These are phyloP conservation scores for Plasmodium knowlesi DNA, from an alignment of 169 alveolate genomes.

Conservation along the genomic window DNA sequence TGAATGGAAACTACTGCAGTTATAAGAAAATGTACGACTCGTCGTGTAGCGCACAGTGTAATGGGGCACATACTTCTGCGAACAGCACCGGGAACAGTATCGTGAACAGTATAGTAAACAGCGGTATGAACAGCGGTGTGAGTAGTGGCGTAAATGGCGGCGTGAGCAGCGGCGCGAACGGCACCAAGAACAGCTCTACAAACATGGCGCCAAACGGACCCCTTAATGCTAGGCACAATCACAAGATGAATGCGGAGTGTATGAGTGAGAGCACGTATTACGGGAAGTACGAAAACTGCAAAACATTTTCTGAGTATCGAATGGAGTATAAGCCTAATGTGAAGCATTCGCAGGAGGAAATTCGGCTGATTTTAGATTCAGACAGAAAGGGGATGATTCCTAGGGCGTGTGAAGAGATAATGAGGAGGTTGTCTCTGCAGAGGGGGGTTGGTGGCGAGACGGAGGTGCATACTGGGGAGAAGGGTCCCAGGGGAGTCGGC, in stretches of 20 bases:
- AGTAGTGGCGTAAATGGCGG: too few relatives aligned
- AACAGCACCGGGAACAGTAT: background rate
- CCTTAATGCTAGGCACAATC: constrained; percentile 16
- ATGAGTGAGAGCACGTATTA: constrained; percentile 39
- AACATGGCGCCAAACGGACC: background rate
- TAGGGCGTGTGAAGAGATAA: constrained; percentile 82
- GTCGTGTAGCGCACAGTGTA: background rate
- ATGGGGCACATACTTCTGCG: background rate
- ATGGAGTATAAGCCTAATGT: constrained; percentile 52
- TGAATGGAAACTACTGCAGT: constrained; percentile 37
- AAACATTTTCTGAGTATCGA: constrained; percentile 65
- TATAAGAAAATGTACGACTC: constrained; percentile 16
- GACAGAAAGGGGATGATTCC: constrained; percentile 81
- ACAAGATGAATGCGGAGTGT: constrained; percentile 16
- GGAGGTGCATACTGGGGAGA: background rate
- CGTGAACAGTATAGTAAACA: background rate
- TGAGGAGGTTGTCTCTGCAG: constrained; percentile 58
- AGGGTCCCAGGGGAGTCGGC: background rate
- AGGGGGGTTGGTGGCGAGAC: background rate
- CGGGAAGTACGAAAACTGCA: constrained; percentile 58
- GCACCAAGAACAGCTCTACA: background rate
- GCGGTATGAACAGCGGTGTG: background rate
- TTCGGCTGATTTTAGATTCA: constrained; percentile 72
- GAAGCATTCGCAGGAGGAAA: constrained; percentile 38
- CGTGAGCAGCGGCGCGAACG: too few relatives aligned